Base-by-base conservation (phyloP, 345 rosid species). In the Ceriops decandra region DNA sequence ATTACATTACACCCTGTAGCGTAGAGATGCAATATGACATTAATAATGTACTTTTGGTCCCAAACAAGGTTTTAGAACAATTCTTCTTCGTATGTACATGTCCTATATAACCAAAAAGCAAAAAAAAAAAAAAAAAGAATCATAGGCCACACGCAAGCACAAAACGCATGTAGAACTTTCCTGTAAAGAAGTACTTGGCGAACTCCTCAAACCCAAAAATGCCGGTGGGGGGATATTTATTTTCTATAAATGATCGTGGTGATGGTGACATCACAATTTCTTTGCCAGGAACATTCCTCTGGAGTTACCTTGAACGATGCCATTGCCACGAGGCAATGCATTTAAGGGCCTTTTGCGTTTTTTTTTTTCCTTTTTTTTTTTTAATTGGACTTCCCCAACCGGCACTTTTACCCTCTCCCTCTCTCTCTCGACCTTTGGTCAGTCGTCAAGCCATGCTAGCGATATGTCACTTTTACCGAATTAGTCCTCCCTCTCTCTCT, bases 211-310 rank as follows among this genome's bases (percentile, higher is more conserved):
- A 22, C 10, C 59, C 24, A 9, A 56, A 24, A 24, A 24, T 9
- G 4, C 30, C 5, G 17, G 17, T 2, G 16, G 5, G 17, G 49
- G 22, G 10, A 31, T 11, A 5, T 62, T 70, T 6, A 38, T n/a
- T 10, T 21, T 5, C 21, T 36, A 52, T 56, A 6, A 1, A 27
- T 56, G 49, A 65, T 22, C 38, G 27, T n/a, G 59, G 54, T 49
- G 84, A 82, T 26, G 47, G 73, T 66, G 87, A 83, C 87, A 21
- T 74, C 30, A n/a, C 84, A 83, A 64, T 85, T 71, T 3, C 17
- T 38, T 38, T 69, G 68, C 26, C 59, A 4, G 35, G 68, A 73
- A 77, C 81, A 73, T 79, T 79, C 82, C 51, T 20, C 60, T 26
- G 63, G 3, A 22, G 22, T 10, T 10, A 2, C 46, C 35, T 33